These are phyloP conservation scores for Kwoniella sp. DNA, from an alignment of 768 basidiomycete species.

Conservation along the genomic window DNA sequence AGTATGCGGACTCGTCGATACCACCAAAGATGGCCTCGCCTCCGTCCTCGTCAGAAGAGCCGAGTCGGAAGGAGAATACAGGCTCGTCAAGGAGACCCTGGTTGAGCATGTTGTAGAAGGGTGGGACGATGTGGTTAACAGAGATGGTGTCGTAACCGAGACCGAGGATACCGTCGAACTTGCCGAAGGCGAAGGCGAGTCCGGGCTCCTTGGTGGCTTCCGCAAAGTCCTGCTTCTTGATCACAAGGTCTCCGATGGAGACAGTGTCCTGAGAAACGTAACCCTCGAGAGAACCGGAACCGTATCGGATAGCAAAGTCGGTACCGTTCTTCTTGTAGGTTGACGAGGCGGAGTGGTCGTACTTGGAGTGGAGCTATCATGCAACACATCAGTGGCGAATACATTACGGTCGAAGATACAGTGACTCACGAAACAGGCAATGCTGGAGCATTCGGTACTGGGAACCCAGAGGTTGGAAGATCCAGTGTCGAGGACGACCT, in stretches of 20 bases:
- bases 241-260: slow-evolving; percentile 75
- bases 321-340: slow-evolving; percentile 89
- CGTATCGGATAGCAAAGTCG: slow-evolving; percentile 87
- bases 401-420: not conserved
- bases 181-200: slow-evolving; percentile 83
- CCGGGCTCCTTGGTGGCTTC: slow-evolving; percentile 96
- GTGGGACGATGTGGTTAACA: slow-evolving; percentile 88
- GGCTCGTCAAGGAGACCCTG: slow-evolving; percentile 77
- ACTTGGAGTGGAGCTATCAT: slow-evolving; percentile 76
- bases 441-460: slow-evolving; percentile 49
- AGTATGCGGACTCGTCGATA: slow-evolving; percentile 74
- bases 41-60: slow-evolving; percentile 80
- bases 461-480: slow-evolving; percentile 89
- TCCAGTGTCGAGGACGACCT: slow-evolving; percentile 88
- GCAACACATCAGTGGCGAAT: not conserved
- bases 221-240: slow-evolving; percentile 82
- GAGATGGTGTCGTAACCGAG: slow-evolving; percentile 89
- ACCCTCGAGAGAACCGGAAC: slow-evolving; percentile 95
- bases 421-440: slow-evolving; percentile 56
- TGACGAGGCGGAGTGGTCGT: slow-evolving; percentile 75
- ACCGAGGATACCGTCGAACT: slow-evolving; percentile 94
- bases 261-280: slow-evolving; percentile 84
- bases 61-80: slow-evolving; percentile 93
- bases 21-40: slow-evolving; percentile 93
- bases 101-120: slow-evolving; percentile 91